Conservation (phyloP, 495 filamentous ascomycete species). For the Penicillium roqueforti region DNA sequence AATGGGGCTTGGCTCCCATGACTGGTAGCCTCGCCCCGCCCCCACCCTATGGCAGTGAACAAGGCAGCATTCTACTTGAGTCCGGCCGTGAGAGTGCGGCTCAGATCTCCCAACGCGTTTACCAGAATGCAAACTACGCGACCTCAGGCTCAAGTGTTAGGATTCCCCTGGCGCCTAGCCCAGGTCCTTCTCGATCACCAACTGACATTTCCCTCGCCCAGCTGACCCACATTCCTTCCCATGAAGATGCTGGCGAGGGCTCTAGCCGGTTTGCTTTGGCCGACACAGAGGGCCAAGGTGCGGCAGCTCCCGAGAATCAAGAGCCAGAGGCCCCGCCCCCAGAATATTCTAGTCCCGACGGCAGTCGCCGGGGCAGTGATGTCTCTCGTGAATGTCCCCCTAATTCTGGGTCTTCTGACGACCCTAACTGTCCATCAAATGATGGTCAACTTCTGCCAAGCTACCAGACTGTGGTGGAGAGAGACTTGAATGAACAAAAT, state of each 20-base stretch:
- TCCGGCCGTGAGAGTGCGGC: constrained; percentile 66
- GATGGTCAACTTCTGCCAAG: constrained; percentile 19
- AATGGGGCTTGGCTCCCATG: constrained; percentile 96
- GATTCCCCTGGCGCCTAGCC: constrained; percentile 70
- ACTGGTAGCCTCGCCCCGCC: constrained; percentile 92
- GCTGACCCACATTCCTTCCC: constrained; percentile 63
- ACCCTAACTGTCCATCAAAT: constrained; percentile 40
- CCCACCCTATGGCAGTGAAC: constrained; percentile 93
- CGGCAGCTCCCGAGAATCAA: constrained; percentile 11
- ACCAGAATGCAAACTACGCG: constrained; percentile 43
- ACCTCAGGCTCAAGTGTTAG: constrained; percentile 52
- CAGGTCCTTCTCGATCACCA: constrained; percentile 85
- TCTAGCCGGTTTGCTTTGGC: constrained; percentile 52
- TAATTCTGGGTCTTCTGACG: constrained; percentile 1
- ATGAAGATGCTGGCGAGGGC: constrained; percentile 74
- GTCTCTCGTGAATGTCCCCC: constrained; percentile 30
- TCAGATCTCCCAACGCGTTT: constrained; percentile 53
- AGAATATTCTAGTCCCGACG: constrained; percentile 69
- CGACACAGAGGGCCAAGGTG: constrained; percentile 14
- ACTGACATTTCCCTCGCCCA: constrained; percentile 93
- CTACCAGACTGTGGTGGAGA: constrained; percentile 26
- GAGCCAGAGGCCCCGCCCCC: constrained; percentile 49
- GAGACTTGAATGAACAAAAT: constrained; percentile 11
- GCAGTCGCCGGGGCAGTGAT: constrained; percentile 53
- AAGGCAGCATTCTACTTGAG: constrained; percentile 91